Evolutionary conservation across 2,329 filamentous ascomycete genomes (phyloP).

Genomic region (Rhynchosporium agropyri): DNA sequence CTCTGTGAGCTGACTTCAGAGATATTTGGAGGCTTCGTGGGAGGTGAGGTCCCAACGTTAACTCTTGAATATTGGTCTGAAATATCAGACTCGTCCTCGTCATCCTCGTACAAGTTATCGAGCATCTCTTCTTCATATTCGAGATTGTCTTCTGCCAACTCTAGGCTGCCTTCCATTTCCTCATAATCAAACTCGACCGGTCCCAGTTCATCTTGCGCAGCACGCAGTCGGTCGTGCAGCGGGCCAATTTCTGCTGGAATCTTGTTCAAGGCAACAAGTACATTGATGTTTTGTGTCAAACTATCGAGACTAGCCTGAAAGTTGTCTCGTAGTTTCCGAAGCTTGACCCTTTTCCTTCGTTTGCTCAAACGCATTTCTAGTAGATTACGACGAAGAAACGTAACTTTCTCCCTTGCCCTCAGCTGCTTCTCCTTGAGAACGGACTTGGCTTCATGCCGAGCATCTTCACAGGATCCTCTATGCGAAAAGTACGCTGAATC

Average conservation of each 20-base stretch:
- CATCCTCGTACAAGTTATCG: conserved; percentile 20
- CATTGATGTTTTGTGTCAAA: conserved; percentile 27
- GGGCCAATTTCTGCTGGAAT: conserved; percentile 21
- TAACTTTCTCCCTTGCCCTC: conserved; percentile 30
- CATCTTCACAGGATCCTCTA: conserved; percentile 18
- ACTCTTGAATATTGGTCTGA: conserved; percentile 21
- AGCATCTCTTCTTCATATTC: conserved; percentile 34
- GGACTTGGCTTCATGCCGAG: conserved; percentile 13
- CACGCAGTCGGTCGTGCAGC: conserved; percentile 28
- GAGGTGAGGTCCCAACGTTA: conserved; percentile 26
- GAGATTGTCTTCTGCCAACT: conserved; percentile 29
- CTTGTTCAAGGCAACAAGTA: conserved; percentile 26
- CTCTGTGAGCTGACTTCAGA: conserved; percentile 16
- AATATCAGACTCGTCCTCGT: conserved; percentile 20
- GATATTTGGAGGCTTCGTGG: conserved; percentile 22
- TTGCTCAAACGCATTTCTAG: conserved; percentile 25
- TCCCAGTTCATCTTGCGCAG: conserved; percentile 30
- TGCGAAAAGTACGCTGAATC: conserved; percentile 32
- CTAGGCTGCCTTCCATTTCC: conserved; percentile 26
- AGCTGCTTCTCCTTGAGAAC: conserved; percentile 27
- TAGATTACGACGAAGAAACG: conserved; percentile 29
- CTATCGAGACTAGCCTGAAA: conserved; percentile 25
- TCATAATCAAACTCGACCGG: conserved; percentile 30
- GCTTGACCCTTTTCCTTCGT: conserved; percentile 21
- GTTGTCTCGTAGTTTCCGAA: conserved; percentile 24